Evolutionary conservation across 176 grass and related monocot genomes (phyloP).

Genomic region (Oropetium thomaeum): DNA sequence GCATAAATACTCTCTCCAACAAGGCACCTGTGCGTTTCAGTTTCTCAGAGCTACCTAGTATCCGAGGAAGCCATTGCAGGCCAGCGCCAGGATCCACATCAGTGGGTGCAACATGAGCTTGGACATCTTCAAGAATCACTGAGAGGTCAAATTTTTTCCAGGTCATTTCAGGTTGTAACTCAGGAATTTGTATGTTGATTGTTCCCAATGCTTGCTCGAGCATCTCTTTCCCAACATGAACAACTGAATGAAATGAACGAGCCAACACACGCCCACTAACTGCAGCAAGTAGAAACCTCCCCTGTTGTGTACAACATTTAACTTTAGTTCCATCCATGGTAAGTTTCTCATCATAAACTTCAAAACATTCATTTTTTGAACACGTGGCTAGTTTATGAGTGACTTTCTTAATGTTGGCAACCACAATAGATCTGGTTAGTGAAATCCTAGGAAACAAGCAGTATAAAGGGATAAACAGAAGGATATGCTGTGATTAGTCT

Average conservation of each 20-base stretch:
- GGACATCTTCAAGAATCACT: slow-evolving; percentile 95
- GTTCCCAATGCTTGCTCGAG: slow-evolving; percentile 83
- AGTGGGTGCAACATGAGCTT: slow-evolving; percentile 99
- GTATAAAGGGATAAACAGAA: slow-evolving; percentile 1
- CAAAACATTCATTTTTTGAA: not conserved
- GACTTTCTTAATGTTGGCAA: not conserved
- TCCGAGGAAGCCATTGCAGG: slow-evolving; percentile 90
- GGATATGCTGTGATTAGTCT: not conserved
- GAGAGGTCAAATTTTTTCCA: slow-evolving; percentile 78
- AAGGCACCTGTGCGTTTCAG: slow-evolving; percentile 88
- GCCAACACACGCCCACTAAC: slow-evolving; percentile 90
- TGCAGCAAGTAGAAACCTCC: slow-evolving; percentile 95
- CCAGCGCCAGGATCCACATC: slow-evolving; percentile 99
- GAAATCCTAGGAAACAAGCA: not conserved
- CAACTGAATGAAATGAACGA: slow-evolving; percentile 91
- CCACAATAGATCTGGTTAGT: not conserved
- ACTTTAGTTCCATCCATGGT: slow-evolving; percentile 20
- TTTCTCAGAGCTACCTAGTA: slow-evolving; percentile 79
- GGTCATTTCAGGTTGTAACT: slow-evolving; percentile 89
- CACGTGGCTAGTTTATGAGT: not conserved
- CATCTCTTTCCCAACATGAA: slow-evolving; percentile 97
- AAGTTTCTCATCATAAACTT: not conserved
- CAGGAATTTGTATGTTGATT: slow-evolving; percentile 67
- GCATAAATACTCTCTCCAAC: slow-evolving; percentile 98
- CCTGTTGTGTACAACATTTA: slow-evolving; percentile 51